Evolutionary conservation across 441 rosid genomes (phyloP), one percentile per base, ranked within the genome.

Genomic region (Gossypium trilobum): DNA sequence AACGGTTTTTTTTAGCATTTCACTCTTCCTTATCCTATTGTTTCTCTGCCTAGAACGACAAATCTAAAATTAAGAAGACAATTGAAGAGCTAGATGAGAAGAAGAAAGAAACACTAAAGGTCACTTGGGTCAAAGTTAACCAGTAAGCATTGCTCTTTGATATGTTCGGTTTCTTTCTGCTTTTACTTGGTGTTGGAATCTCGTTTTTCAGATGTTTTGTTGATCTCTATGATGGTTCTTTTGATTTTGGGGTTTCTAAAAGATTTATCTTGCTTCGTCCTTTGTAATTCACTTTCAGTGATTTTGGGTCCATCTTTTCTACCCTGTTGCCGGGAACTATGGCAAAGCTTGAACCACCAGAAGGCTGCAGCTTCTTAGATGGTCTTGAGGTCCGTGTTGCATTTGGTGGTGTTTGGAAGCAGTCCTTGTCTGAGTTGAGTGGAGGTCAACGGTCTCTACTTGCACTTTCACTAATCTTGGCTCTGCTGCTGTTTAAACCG

Each of bases 371-470:
- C 77, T 93, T 95, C 82, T 88, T 95, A 68, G 99, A 93, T 80
- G 99, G 99, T 79, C 89, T 95, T 54, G 99, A 93, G 89, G 99
- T 93, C 78, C 85, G 98, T 73, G 97, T 95, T 69, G 99, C 99
- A 72, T 95, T 95, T 83, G 99, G 99, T 20, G 62, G 92, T 75
- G 97, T 95, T 33, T 95, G 98, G 99, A 95, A 95, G 78, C 99
- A 93, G 84, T 90, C 98, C 54, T 77, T 95, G 78, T 95, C 99
- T 62, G 99, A 95, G 78, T 81, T 95, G 64, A 95, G 99, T 57
- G 98, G 99, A 73, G 99, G 99, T 51, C 98, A 95, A 81, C 82
- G 99, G 74, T 93, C 99, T 78, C 83, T 95, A 65, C 91, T 95
- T 46, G 98, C 99, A 36, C 91, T 95, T 51, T 95, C 99, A 39